Conservation (phyloP, 2,329 filamentous ascomycete species). For the Daldinia sp. region DNA sequence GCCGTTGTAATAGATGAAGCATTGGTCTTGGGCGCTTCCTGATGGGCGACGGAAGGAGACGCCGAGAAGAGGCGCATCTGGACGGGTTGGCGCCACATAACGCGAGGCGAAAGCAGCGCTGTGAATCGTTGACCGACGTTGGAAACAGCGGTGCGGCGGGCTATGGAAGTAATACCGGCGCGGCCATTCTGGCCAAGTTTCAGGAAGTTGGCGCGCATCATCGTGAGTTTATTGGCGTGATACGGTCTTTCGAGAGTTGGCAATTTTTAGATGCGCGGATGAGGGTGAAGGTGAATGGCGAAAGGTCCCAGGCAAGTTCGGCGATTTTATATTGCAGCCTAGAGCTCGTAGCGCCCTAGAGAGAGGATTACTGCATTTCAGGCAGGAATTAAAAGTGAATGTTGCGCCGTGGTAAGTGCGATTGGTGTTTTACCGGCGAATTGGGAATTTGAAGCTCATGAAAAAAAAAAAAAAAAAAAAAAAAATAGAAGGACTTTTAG, state of each 20-base stretch:
- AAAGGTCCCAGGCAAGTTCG: not conserved
- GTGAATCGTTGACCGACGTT: slow-evolving; percentile 42
- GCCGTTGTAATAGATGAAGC: slow-evolving; percentile 75
- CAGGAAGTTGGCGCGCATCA: slow-evolving; percentile 52
- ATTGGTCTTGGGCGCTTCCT: slow-evolving; percentile 39
- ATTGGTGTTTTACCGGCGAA: slow-evolving; percentile 5
- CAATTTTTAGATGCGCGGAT: not conserved
- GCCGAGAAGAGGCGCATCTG: slow-evolving; percentile 46
- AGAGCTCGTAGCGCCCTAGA: slow-evolving; percentile 2
- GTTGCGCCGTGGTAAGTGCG: not conserved
- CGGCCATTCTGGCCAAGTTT: slow-evolving; percentile 56
- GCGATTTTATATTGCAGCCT: not conserved
- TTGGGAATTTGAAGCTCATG: not conserved
- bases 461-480: slow-evolving; percentile 21
- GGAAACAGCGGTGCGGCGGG: slow-evolving; percentile 38
- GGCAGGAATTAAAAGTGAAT: not conserved
- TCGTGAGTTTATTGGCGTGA: slow-evolving; percentile 30
- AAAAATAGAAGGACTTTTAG: too few relatives aligned
- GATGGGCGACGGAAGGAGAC: slow-evolving; percentile 54
- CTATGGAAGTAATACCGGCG: slow-evolving; percentile 47
- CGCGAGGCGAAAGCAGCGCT: slow-evolving; percentile 25
- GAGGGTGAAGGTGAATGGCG: not conserved
- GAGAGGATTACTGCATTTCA: slow-evolving; percentile 25
- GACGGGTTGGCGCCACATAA: slow-evolving; percentile 13
- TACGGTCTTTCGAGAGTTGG: not conserved